Evolutionary conservation across 2,329 filamentous ascomycete species (phyloP), one percentile per base, ranked within the genome.

Genomic region (Ilyonectria mors-panacis): DNA sequence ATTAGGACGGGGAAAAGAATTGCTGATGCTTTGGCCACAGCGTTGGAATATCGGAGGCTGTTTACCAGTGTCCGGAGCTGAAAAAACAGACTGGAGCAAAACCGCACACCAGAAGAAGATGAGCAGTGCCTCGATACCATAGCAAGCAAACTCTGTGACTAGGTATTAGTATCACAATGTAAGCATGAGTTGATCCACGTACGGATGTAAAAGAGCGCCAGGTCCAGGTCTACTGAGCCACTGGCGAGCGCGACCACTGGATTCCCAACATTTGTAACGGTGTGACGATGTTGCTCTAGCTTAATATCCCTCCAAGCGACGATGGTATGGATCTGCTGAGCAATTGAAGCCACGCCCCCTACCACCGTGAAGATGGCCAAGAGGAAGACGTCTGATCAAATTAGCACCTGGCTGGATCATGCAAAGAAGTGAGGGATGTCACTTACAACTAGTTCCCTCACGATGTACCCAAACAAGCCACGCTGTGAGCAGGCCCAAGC

Each of bases 161-260:
- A 37, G 55, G 1, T 6, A 48, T 74, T 69, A 50, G 12, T 35
- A 13, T 19, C 5, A 13, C 6, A 15, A n/a, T 7, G 10, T 3
- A 1, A 4, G 1, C 13, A 8, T 1, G 26, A 42, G 33, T 3
- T 13, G 28, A 28, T 21, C 3, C 17, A 77, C 84, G 57, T 75
- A 86, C 85, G 85, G 66, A 86, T 85, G 63, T 84, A 86, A 68
- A 83, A 86, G 2, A 87, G 74, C 0, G 80, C 76, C 7, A 83
- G 75, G 59, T 86, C 85, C 4, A 83, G 47, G 4, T 80, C 81
- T 6, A 77, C 77, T 6, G 83, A 83, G 12, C 78, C 76, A 17
- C 83, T 82, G 9, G 82, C 78, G 54, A 86, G 78, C 35, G 80
- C 81, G 12, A 86, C 68, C 53, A 83, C 82, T 6, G 83, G 81